Evolutionary conservation across 164 flowering plant species (phyloP), one percentile per base, ranked within the genome.

Genomic region (Aristolochia contorta): DNA sequence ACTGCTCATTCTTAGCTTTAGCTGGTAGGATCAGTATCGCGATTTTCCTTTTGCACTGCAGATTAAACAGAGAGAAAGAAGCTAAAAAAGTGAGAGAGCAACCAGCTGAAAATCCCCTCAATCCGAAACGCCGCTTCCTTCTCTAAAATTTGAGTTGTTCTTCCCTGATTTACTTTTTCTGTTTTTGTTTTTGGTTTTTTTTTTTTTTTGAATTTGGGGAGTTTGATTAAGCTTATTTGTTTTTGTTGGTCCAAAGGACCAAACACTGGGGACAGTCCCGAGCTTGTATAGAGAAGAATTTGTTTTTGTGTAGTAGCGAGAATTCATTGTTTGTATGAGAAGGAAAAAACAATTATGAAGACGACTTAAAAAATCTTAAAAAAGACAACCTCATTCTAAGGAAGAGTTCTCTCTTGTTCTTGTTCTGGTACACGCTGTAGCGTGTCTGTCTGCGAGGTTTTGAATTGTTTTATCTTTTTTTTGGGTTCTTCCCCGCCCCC

Each of bases 251-350:
- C 71, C 59, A 63, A 68, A 58, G 67, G 66, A 47, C 51, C 52
- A 33, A 46, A 27, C 52, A 37, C 43, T 37, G 43, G 43, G 43
- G 43, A 37, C 43, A 37, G 19, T 61, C 24, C 43, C 59, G 54
- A 49, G 53, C 51, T 62, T 68, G 71, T 68, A 68, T 58, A 68
- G 67, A 33, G 70, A 56, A 52, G 57, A 37, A 10, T 37, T 37
- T 37, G 43, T 68, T 68, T 41, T 63, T 57, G 53, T 62, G 58
- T 46, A 54, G 67, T 68, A 63, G 62, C 58, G 57, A 32, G 63
- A 58, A 63, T 68, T 68, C 67, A 58, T 68, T 67, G 61, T 63
- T 57, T 63, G 61, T 63, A 30, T 58, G 43, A 37, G 43, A 37
- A 37, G 43, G 43, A 50, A 57, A 33, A 55, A 64, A n/a, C 24